Evolutionary conservation across 352 stramenopile genomes (phyloP).

Genomic region (Phytophthora nicotianae): DNA sequence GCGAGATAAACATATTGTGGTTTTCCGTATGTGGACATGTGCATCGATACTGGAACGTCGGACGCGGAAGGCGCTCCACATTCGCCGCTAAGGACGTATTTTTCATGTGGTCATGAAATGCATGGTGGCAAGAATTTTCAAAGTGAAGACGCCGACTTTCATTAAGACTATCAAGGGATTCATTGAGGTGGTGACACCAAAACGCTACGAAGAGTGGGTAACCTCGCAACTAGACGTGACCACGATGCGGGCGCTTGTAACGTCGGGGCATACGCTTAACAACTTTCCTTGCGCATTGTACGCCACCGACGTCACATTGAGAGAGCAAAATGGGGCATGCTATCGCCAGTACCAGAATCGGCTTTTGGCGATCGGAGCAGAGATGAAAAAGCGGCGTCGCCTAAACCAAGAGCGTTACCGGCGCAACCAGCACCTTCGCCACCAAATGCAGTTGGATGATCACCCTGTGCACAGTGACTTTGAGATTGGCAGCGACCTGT

Average conservation of each 20-base stretch:
- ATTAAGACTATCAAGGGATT: not conserved
- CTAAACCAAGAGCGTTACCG: not conserved
- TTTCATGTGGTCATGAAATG: not conserved
- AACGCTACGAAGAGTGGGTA: not conserved
- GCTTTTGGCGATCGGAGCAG: not conserved
- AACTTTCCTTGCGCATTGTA: not conserved
- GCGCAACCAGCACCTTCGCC: not conserved
- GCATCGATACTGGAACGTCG: not conserved
- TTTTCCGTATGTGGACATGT: not conserved
- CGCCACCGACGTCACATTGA: not conserved
- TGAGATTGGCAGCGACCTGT: not conserved
- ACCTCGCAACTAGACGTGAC: not conserved
- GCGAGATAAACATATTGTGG: not conserved
- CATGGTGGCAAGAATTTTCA: not conserved
- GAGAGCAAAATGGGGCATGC: not conserved
- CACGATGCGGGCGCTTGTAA: not conserved
- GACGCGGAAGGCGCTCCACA: not conserved
- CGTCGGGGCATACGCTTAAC: not conserved
- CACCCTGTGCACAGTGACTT: not conserved
- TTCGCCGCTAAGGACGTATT: not conserved
- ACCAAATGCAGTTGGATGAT: not conserved
- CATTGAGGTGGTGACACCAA: not conserved
- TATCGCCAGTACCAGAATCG: not conserved
- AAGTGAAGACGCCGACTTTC: not conserved
- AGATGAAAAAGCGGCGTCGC: not conserved